phyloP scores from a whole-genome alignment of 257 asterid genomes.

The Jasminum sambac region DNA sequence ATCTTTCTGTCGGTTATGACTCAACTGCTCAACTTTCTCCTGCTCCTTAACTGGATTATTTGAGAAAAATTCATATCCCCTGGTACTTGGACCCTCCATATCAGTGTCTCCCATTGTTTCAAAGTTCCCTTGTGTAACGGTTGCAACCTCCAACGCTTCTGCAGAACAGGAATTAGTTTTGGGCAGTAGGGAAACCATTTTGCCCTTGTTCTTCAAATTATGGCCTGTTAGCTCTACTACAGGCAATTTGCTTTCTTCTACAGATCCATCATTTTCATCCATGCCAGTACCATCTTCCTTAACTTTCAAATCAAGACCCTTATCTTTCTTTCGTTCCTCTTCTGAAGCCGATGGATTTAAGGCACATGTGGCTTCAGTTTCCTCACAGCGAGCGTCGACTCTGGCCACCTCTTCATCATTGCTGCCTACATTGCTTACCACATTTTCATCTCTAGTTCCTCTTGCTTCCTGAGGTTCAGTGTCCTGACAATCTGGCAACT shows the following conservation, averaged over 20 bases:
- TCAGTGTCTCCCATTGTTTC: conserved; percentile 46
- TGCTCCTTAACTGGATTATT: conserved; percentile 67
- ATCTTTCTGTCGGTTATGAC: conserved; percentile 54
- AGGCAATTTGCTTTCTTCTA: conserved; percentile 43
- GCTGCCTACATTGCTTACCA: conserved; percentile 36
- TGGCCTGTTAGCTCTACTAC: conserved; percentile 40
- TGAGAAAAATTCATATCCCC: conserved; percentile 79
- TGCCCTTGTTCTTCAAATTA: conserved; percentile 67
- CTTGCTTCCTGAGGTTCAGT: conserved; percentile 29
- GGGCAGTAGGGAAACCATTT: conserved; percentile 49
- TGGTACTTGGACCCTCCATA: conserved; percentile 68
- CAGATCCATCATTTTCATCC: conserved; percentile 34
- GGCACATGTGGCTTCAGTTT: conserved; percentile 38
- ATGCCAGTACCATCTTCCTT: conserved; percentile 39
- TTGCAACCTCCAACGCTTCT: conserved; percentile 46
- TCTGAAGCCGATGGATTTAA: conserved; percentile 41
- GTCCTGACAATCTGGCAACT: conserved; percentile 41
- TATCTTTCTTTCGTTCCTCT: conserved; percentile 47
- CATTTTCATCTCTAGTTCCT: conserved; percentile 36
- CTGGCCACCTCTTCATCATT: conserved; percentile 34
- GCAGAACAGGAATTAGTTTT: conserved; percentile 28
- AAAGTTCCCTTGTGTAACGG: conserved; percentile 40
- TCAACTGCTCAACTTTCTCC: conserved; percentile 53
- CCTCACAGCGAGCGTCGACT: conserved; percentile 41
- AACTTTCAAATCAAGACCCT: conserved; percentile 33